A percentile compares a stretch with the other conserved stretches of the same genome.
Evolutionary conservation across 345 rosid genomes (phyloP).

Genomic region (Pugionium dolabratum): DNA sequence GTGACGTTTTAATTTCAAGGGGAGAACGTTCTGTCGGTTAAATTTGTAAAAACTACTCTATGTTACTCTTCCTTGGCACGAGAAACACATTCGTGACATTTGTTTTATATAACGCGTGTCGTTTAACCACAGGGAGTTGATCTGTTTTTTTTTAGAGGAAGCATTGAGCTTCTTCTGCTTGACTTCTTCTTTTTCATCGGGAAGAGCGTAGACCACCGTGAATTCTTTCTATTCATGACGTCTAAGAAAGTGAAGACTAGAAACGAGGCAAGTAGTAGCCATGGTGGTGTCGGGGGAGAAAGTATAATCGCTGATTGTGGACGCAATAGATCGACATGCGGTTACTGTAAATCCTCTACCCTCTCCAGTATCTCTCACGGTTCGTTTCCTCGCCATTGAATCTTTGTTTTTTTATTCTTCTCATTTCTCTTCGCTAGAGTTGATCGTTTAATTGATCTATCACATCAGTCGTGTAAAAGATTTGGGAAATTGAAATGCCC

Average conservation of each 20-base stretch:
- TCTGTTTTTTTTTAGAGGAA: neutral
- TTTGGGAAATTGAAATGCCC: slow-evolving; percentile 3
- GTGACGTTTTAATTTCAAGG: neutral
- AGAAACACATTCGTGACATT: slow-evolving; percentile 8
- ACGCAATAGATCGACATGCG: slow-evolving; percentile 51
- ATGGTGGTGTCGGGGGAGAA: slow-evolving; percentile 40
- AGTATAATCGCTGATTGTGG: slow-evolving; percentile 63
- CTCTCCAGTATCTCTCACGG: slow-evolving; percentile 72
- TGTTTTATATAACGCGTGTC: neutral
- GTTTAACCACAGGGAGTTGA: slow-evolving; percentile 22
- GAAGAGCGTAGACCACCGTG: slow-evolving; percentile 25
- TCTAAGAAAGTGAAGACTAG: slow-evolving; percentile 48
- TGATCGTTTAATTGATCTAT: neutral
- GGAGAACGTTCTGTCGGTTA: neutral
- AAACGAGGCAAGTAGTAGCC: slow-evolving; percentile 73
- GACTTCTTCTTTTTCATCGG: slow-evolving; percentile 17
- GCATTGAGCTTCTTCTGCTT: slow-evolving; percentile 4
- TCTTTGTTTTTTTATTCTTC: neutral
- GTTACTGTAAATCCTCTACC: slow-evolving; percentile 64
- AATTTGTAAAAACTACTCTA: slow-evolving; percentile 1
- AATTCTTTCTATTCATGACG: slow-evolving; percentile 30
- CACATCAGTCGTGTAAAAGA: neutral
- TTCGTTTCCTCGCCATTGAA: slow-evolving; percentile 32
- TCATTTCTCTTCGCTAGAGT: neutral
- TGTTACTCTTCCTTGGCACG: neutral